Evolutionary conservation across 768 basidiomycete species (phyloP), one percentile per base, ranked within the genome.

Genomic region (Rossbeevera mucosa): DNA sequence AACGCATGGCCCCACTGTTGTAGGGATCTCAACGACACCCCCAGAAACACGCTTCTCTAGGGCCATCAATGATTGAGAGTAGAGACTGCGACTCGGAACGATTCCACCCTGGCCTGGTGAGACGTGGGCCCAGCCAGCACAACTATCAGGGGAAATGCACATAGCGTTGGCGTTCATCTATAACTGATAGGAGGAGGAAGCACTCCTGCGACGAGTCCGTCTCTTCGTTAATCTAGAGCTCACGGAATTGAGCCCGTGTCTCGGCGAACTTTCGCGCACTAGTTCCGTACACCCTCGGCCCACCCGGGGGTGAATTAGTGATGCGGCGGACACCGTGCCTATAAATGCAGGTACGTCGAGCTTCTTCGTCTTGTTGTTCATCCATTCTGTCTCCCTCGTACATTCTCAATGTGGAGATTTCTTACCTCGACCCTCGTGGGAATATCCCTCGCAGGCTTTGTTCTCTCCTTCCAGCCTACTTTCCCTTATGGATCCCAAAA

Each of bases 401-500:
- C 75, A 54, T 33, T 40, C n/a, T n/a, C 44, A 22, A 54, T 59
- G 50, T 52, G 40, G 38, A 43, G 41, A 30, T 45, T 65, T 11
- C 47, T 59, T 14, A 43, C 52, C 24, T 48, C 33, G n/a, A 21
- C 51, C 38, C 65, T 72, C 33, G 22, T 71, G 38, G 64, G 61
- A n/a, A 55, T 73, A n/a, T 56, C 73, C 43, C 56, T 69, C 25
- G 26, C 65, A 8, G 52, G n/a, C 18, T 57, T 52, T 44, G 72
- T 71, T 13, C 41, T 49, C 25, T 69, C 65, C 33, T 66, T 82
- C 52, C 67, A 65, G 26, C 80, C 76, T 20, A 78, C 81, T 47
- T 91, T 91, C 60, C 76, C 87, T 4, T 91, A 91, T 58, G 89
- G 88, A 21, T 76, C 78, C 5, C 56, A 80, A 70, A 86, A 83